Percentiles rank a stretch among this genome's conserved stretches.
phyloP scores from a whole-genome alignment of 805 yeast species.

The Starmera dryadoides region DNA sequence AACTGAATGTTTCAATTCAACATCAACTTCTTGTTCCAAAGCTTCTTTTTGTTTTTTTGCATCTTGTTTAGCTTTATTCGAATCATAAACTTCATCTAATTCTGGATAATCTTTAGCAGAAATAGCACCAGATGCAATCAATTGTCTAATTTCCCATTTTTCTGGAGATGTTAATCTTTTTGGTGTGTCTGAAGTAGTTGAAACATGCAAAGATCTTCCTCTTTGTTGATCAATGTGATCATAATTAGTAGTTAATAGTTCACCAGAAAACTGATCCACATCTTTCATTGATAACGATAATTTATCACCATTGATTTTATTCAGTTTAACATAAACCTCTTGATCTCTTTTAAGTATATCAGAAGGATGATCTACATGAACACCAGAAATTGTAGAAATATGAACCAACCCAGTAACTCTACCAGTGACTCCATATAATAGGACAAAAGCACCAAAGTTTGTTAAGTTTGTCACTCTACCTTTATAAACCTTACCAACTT shows the following conservation, averaged over 20 bases:
- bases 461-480: slow-evolving; percentile 59
- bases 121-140: slow-evolving; percentile 73
- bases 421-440: slow-evolving; percentile 33
- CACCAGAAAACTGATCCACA: slow-evolving; percentile 67
- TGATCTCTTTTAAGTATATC: slow-evolving; percentile 54
- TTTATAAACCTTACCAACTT: slow-evolving; percentile 40
- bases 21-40: slow-evolving; percentile 56
- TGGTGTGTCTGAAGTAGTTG: slow-evolving; percentile 14
- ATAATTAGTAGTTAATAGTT: slow-evolving; percentile 9
- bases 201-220: slow-evolving; percentile 10
- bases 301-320: slow-evolving; percentile 36
- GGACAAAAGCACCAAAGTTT: slow-evolving; percentile 74
- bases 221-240: slow-evolving; percentile 1
- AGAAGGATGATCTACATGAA: slow-evolving; percentile 47
- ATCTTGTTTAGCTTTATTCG: slow-evolving; percentile 10
- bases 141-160: slow-evolving; percentile 82
- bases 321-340: slow-evolving; percentile 56
- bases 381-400: slow-evolving; percentile 55
- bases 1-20: slow-evolving; percentile 61
- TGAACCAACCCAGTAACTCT: slow-evolving; percentile 64
- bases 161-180: slow-evolving; percentile 74
- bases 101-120: slow-evolving; percentile 66
- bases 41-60: slow-evolving; percentile 26
- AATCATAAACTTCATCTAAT: slow-evolving; percentile 26
- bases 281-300: slow-evolving; percentile 63